Conservation (phyloP, 352 stramenopile species). For the Phytophthora agathidicida region DNA sequence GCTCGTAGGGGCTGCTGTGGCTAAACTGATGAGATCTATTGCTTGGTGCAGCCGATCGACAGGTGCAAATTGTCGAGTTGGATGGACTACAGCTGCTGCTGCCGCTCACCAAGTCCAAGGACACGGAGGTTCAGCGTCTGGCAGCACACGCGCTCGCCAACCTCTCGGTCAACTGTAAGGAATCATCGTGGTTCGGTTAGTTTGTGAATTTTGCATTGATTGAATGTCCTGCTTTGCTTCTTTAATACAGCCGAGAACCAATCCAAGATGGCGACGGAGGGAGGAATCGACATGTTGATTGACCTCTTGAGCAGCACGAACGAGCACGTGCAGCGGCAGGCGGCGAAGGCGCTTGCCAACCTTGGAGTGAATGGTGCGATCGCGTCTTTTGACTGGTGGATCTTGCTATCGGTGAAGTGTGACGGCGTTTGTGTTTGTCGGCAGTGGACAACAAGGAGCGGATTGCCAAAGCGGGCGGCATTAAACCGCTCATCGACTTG, state of each 20-base stretch:
- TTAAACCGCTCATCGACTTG: conserved; percentile 86
- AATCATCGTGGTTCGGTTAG: background rate
- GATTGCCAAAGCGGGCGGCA: conserved; percentile 91
- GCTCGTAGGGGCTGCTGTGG: no score
- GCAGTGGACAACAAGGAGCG: conserved; percentile 93
- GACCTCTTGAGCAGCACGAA: conserved; percentile 85
- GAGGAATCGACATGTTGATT: conserved; percentile 95
- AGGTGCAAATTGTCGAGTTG: conserved; percentile 95
- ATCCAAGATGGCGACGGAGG: conserved; percentile 92
- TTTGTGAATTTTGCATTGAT: background rate
- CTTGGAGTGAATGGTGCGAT: conserved; percentile 88
- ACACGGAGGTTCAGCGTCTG: conserved; percentile 93
- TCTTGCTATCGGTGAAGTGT: background rate
- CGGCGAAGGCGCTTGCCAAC: conserved; percentile 94
- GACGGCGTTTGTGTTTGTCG: background rate
- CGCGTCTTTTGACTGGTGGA: background rate
- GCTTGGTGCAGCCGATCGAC: conserved; percentile 76
- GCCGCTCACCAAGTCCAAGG: conserved; percentile 91
- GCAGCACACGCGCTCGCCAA: conserved; percentile 95
- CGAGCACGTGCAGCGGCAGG: conserved; percentile 92
- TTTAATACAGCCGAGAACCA: conserved; percentile 89
- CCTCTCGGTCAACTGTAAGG: conserved; percentile 91
- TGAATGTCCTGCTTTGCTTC: background rate
- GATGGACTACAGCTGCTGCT: conserved; percentile 93
- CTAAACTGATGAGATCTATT: background rate